Base-by-base conservation (phyloP, 345 rosid genomes). In the Noccaea caerulescens region DNA sequence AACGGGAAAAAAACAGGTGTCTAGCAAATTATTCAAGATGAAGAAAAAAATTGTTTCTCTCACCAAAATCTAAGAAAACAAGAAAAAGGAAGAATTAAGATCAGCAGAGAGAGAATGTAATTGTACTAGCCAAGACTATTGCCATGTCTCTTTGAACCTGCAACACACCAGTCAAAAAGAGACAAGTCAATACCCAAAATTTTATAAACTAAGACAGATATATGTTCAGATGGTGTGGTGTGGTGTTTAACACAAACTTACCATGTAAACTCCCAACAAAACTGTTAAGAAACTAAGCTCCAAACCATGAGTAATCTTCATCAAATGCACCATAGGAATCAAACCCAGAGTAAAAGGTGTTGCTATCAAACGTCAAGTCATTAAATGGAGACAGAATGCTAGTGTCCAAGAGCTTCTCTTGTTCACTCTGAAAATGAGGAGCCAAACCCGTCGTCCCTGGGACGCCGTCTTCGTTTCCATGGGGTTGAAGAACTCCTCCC, bases 401-500 rank as follows among this genome's bases (percentile, higher is more conserved):
- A 82, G 67, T 81, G 77, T 82, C 90, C 76, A 85, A 77, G 53
- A 79, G 80, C 57, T 82, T 79, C 3, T 86, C 88, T 76, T 85
- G 92, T 47, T 82, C 98, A 64, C 52, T 79, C 3, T 73, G 85
- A 72, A 81, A 84, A 43, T 68, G 76, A 71, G 69, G 79, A 42
- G 75, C 83, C 69, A 85, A 61, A 5, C 77, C 84, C 1, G 30
- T 38, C 55, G 30, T 81, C 30, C 81, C 83, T 27, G 70, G 8
- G 16, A 80, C 51, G 16, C 68, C 88, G 18, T 76, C 80, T 79
- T 64, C 91, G 70, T 65, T 79, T 33, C 79, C 80, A 7, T 5
- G 69, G 7, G 81, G 70, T 41, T 68, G 47, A 57, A 75, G 76
- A 59, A 78, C 64, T 58, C 75, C 84, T 52, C 75, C 84, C 51